phyloP scores from a whole-genome alignment of 2,329 filamentous ascomycete species.

The Colletotrichum godetiae region DNA sequence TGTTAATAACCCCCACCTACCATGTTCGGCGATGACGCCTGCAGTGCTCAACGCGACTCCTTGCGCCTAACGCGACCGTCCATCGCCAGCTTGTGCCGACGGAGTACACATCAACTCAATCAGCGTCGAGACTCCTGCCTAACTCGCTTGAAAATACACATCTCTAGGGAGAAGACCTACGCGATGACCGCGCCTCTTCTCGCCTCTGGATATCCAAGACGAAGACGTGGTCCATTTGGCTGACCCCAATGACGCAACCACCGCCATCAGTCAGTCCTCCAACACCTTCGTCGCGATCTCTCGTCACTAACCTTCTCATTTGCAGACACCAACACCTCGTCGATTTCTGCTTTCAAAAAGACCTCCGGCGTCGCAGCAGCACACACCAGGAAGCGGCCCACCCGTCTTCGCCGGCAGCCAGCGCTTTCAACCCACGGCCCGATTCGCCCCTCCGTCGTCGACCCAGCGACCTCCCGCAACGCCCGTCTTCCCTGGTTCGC shows the following conservation, averaged over 20 bases:
- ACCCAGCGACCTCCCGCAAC: slow-evolving; percentile 34
- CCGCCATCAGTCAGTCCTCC: slow-evolving; percentile 21
- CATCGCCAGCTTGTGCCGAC: not conserved
- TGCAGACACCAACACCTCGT: slow-evolving; percentile 52
- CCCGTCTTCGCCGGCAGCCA: slow-evolving; percentile 34
- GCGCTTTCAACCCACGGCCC: slow-evolving; percentile 51
- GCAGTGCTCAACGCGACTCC: slow-evolving; percentile 2
- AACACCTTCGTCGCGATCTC: not conserved
- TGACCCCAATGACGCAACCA: slow-evolving; percentile 34
- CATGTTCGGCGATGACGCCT: not conserved
- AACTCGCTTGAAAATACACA: not conserved
- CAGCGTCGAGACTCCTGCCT: not conserved
- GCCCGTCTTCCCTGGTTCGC: slow-evolving; percentile 20
- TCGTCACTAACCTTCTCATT: not conserved
- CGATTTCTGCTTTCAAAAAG: slow-evolving; percentile 52
- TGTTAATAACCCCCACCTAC: not conserved
- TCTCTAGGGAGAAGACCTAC: not conserved
- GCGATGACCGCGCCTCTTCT: slow-evolving; percentile 2
- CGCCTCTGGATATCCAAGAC: not conserved
- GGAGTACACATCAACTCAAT: not conserved
- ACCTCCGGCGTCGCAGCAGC: slow-evolving; percentile 45
- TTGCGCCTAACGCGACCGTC: not conserved
- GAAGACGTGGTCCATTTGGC: slow-evolving; percentile 27
- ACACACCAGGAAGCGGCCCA: slow-evolving; percentile 39
- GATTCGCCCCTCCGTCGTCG: slow-evolving; percentile 49